phyloP scores from a whole-genome alignment of 257 asterid genomes.

The Apocynum venetum region DNA sequence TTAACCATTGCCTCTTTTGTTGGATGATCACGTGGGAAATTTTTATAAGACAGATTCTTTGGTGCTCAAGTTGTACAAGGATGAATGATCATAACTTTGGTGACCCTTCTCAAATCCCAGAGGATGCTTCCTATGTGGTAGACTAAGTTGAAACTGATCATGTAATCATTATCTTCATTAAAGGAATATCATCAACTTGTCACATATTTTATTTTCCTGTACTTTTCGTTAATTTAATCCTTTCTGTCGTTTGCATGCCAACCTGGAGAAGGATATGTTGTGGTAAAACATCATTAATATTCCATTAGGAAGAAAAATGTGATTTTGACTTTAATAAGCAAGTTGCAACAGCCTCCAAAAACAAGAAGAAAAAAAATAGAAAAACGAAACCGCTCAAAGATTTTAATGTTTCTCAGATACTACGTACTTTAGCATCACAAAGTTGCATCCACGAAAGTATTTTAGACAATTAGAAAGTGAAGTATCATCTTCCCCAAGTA shows the following conservation, averaged over 20 bases:
- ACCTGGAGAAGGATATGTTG: no score
- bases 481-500: no score
- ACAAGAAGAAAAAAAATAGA: neutral
- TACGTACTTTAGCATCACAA: neutral
- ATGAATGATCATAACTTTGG: neutral
- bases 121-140: neutral
- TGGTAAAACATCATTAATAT: no score
- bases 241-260: no score
- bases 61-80: neutral
- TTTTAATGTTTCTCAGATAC: neutral
- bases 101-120: neutral
- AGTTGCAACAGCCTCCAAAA: no score
- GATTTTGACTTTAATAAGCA: no score
- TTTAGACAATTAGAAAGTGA: no score
- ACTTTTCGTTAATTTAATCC: no score
- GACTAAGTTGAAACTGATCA: neutral
- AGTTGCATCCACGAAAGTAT: neutral
- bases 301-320: no score
- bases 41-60: neutral
- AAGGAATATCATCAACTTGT: no score
- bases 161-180: neutral
- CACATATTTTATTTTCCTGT: no score
- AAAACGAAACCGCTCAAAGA: neutral
- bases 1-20: neutral
- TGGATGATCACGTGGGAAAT: neutral